phyloP scores from a whole-genome alignment of 768 basidiomycete genomes.

The Lactarius tabidus region DNA sequence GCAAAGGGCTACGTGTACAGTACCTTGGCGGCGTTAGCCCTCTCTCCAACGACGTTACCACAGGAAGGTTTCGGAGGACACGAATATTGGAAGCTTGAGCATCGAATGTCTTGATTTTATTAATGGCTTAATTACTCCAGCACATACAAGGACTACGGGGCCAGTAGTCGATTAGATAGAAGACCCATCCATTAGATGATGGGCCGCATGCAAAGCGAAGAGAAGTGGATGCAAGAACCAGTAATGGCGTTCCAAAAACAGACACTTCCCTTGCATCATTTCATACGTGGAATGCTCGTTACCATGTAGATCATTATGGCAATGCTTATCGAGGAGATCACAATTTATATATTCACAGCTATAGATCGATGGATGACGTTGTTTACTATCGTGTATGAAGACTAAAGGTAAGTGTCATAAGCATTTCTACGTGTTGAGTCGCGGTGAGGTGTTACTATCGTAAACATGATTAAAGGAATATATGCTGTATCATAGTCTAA shows the following conservation, averaged over 20 bases:
- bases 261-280: not conserved
- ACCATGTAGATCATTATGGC: not conserved
- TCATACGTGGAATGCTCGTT: not conserved
- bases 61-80: not conserved
- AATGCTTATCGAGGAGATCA: not conserved
- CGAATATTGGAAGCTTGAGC: slow-evolving; percentile 7
- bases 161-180: not conserved
- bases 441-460: no score
- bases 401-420: not conserved
- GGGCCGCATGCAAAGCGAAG: not conserved
- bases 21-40: not conserved
- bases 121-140: not conserved
- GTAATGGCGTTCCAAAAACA: not conserved
- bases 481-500: no score
- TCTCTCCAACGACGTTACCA: not conserved
- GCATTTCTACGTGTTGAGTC: no score
- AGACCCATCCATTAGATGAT: not conserved
- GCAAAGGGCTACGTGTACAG: not conserved
- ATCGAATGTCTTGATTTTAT: not conserved
- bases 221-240: not conserved
- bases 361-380: not conserved
- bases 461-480: no score
- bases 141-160: not conserved
- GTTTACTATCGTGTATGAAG: not conserved
- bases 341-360: not conserved